Base-by-base conservation (phyloP, 768 basidiomycete species). In the Porphyrellus cyaneotinctus region DNA sequence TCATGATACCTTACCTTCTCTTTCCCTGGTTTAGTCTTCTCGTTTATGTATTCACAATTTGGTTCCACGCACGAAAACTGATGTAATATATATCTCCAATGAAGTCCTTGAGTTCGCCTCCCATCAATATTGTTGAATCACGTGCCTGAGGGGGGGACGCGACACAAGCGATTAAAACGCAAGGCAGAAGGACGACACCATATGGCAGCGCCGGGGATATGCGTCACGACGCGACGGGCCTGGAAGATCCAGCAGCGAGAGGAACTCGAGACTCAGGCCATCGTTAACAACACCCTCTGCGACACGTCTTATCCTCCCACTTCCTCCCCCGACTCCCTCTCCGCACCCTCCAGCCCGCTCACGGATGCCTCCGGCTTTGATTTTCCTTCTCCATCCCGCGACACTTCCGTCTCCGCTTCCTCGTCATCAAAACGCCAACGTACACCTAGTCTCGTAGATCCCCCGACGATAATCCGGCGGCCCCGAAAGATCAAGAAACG, bases 401-500 rank as follows among this genome's bases (percentile, higher is more conserved):
- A 56, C 2, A 54, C 64, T 3, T 63, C 65, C 28, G 43, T 55
- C 20, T 62, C 66, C 18, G 57, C 66, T 0, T 61, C 62, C 9
- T 67, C 65, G 0, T 67, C 66, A 0, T 63, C 59, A 2, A 68
- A 66, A 42, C 64, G 61, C 1, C 64, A 53, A 13, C 60, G 64
- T 32, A 41, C 55, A 1, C 54, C 59, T 7, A 57, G 51, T 18
- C 48, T 49, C 22, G 23, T 49, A 9, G 38, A 56, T 22, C 49
- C 28, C 4, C 52, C 51, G 4, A 39, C 18, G n/a, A 52, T 43
- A 20, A 24, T 38, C 13, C 9, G 46, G 5, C 53, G 62, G 11
- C 58, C 64, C 13, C 56, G 53, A 3, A 67, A 66, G 52, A 52
- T 60, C 50, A 68, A 59, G 53, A 68, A 64, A 47, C 64, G 69